phyloP scores from a whole-genome alignment of 2,329 filamentous ascomycete genomes.

The Calycina herbarum region DNA sequence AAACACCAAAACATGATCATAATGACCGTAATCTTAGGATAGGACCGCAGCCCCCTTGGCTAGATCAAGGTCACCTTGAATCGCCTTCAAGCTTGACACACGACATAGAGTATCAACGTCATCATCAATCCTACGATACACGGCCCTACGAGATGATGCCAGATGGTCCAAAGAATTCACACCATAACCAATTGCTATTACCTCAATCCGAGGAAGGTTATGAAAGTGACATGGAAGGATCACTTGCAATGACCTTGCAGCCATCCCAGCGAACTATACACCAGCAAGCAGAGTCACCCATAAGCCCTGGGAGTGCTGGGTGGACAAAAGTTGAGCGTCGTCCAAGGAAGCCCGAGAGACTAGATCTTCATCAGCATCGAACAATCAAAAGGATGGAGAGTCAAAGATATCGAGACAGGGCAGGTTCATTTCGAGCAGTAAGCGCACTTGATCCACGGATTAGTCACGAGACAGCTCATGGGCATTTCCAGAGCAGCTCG shows the following conservation, averaged over 20 bases:
- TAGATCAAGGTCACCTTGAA: constrained; percentile 30
- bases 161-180: background rate
- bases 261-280: constrained; percentile 25
- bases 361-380: constrained; percentile 40
- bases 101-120: constrained; percentile 22
- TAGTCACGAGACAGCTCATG: constrained; percentile 31
- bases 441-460: constrained; percentile 34
- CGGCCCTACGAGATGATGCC: background rate
- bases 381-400: constrained; percentile 43
- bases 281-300: constrained; percentile 9
- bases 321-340: constrained; percentile 21
- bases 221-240: constrained; percentile 33
- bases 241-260: constrained; percentile 23
- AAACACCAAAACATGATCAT: constrained; percentile 39
- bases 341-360: constrained; percentile 27
- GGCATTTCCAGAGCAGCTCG: constrained; percentile 24
- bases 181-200: constrained; percentile 21
- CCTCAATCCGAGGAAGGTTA: constrained; percentile 30
- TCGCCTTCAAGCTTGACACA: constrained; percentile 30
- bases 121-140: background rate
- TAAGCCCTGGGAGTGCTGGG: constrained; percentile 32
- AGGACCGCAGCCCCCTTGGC: constrained; percentile 27
- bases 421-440: constrained; percentile 47
- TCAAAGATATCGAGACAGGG: constrained; percentile 46
- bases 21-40: constrained; percentile 26